Evolutionary conservation across 1,284 basidiomycete genomes (phyloP).

Genomic region (Apiotrichum mycotoxinovorans): DNA sequence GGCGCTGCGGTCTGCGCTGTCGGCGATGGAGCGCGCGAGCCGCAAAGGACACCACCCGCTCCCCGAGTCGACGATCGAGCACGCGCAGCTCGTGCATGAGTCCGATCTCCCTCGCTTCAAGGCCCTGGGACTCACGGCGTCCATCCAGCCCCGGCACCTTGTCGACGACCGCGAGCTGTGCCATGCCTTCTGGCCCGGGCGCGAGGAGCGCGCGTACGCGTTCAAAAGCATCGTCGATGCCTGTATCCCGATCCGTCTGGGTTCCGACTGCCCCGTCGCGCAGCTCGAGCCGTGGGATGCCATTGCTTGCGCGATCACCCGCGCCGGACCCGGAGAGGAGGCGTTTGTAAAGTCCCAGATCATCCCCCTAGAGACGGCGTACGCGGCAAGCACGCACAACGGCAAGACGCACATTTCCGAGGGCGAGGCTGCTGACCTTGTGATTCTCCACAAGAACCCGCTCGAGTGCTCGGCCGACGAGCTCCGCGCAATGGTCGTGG

Average conservation of each 20-base stretch:
- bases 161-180: constrained; percentile 41
- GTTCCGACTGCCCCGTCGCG: constrained; percentile 41
- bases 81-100: constrained; percentile 35
- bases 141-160: constrained; percentile 43
- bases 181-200: constrained; percentile 36
- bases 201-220: constrained; percentile 36
- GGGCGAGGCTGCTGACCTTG: constrained; percentile 35
- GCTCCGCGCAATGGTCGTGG: constrained; percentile 30
- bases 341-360: constrained; percentile 24
- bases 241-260: constrained; percentile 34
- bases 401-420: not conserved
- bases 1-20: constrained; percentile 32
- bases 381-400: constrained; percentile 19
- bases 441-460: constrained; percentile 29
- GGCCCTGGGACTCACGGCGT: constrained; percentile 33
- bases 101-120: constrained; percentile 34
- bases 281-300: constrained; percentile 41
- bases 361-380: constrained; percentile 26
- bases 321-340: constrained; percentile 7
- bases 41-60: constrained; percentile 16
- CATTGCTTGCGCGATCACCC: constrained; percentile 35
- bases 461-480: constrained; percentile 26
- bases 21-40: constrained; percentile 20
- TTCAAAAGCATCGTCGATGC: constrained; percentile 32
- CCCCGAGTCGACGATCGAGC: constrained; percentile 38